Conservation (phyloP, 768 basidiomycete genomes). For the Coprinellus micaceus region DNA sequence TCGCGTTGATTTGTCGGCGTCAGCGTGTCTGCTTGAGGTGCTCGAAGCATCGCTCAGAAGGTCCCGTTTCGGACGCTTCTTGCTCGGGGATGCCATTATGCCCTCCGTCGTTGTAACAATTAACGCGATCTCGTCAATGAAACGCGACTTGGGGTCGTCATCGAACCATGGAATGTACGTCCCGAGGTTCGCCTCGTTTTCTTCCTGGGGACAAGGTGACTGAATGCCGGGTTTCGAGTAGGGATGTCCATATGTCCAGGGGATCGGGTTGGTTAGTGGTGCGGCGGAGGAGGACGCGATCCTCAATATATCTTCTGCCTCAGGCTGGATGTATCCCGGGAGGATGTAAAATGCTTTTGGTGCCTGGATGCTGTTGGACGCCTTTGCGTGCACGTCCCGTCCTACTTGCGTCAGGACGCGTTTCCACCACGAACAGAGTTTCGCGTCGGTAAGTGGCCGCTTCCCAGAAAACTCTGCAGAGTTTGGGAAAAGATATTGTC, state of each 20-base stretch:
- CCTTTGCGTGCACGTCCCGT: constrained; percentile 28
- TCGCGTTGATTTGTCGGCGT: constrained; percentile 20
- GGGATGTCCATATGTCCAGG: constrained; percentile 81
- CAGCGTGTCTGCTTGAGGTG: constrained; percentile 15
- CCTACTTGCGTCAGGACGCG: constrained; percentile 60
- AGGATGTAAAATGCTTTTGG: constrained; percentile 53
- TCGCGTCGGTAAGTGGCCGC: constrained; percentile 68
- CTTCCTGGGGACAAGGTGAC: constrained; percentile 38
- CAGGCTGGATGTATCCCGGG: constrained; percentile 64
- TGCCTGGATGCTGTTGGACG: constrained; percentile 17
- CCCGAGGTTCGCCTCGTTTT: constrained; percentile 49
- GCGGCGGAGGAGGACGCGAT: constrained; percentile 25
- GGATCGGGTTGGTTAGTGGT: constrained; percentile 12
- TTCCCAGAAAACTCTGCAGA: constrained; percentile 69
- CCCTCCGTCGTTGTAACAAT: constrained; percentile 50
- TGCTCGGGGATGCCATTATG: constrained; percentile 52
- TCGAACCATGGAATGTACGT: constrained; percentile 85
- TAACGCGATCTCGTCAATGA: constrained; percentile 85
- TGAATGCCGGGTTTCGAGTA: constrained; percentile 55
- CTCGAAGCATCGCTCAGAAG: constrained; percentile 19
- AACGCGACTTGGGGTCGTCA: constrained; percentile 96
- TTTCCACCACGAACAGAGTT: constrained; percentile 93
- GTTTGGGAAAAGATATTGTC: constrained; percentile 92
- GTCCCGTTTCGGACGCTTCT: constrained; percentile 51
- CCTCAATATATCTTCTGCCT: constrained; percentile 60